Percentiles rank a stretch among this genome's conserved stretches.
phyloP scores from a whole-genome alignment of 352 stramenopile species.

The Phytophthora cactorum region DNA sequence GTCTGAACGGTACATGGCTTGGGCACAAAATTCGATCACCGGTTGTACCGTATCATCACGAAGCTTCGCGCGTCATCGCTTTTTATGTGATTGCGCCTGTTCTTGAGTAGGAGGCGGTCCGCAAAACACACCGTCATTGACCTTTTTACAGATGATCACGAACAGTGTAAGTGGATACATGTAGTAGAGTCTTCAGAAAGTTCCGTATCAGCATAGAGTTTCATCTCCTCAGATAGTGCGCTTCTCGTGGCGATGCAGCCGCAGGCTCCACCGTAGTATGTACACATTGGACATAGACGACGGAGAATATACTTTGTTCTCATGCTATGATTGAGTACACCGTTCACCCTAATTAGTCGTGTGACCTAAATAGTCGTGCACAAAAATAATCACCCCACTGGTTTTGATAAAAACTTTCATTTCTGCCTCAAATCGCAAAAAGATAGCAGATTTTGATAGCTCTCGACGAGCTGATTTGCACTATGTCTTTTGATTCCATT shows the following conservation, averaged over 20 bases:
- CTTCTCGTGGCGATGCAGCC: not conserved
- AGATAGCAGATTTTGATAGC: no score
- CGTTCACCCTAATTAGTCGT: no score
- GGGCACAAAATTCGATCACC: not conserved
- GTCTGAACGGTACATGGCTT: not conserved
- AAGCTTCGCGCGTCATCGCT: not conserved
- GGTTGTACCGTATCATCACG: not conserved
- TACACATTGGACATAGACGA: not conserved
- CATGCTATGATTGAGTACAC: not conserved
- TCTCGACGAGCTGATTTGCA: no score
- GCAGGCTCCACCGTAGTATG: not conserved
- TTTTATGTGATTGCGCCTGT: not conserved
- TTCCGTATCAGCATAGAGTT: not conserved
- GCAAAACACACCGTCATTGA: not conserved
- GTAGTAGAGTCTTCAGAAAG: conserved; percentile 4
- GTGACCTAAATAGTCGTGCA: no score
- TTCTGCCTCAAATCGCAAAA: no score
- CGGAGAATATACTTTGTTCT: not conserved
- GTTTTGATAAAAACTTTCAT: no score
- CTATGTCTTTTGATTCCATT: no score
- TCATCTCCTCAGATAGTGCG: conserved; percentile 1
- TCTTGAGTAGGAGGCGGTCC: not conserved
- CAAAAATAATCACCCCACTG: no score
- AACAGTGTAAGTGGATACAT: not conserved
- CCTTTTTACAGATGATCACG: not conserved